Percentiles rank a stretch among this genome's conserved stretches.
Conservation (phyloP, 176 grass and related monocot species). For the Carex kokanica region DNA sequence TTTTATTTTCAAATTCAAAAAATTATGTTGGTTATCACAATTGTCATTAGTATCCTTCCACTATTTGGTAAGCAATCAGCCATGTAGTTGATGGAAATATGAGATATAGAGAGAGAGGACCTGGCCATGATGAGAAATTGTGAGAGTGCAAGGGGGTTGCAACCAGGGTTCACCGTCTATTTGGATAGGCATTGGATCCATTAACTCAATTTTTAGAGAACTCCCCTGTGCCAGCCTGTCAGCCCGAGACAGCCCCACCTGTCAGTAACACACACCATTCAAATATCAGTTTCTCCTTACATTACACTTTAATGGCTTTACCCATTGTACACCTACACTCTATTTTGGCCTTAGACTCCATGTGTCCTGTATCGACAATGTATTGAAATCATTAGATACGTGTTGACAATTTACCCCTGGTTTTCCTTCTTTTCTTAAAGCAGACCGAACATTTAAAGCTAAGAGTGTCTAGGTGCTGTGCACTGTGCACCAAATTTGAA, state of each 20-base stretch:
- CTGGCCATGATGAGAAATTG: constrained; percentile 76
- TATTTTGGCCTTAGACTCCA: not conserved
- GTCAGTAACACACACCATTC: constrained; percentile 15
- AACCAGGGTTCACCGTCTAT: constrained; percentile 89
- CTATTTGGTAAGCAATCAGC: not conserved
- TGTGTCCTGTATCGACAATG: not conserved
- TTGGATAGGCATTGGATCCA: constrained; percentile 68
- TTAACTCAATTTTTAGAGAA: constrained; percentile 60
- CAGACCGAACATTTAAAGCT: not conserved
- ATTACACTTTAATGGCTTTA: not conserved
- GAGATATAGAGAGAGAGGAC: constrained; percentile 25
- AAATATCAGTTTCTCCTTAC: not conserved
- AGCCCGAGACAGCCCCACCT: constrained; percentile 81
- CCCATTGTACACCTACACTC: not conserved
- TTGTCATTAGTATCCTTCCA: not conserved
- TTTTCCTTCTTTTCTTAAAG: not conserved
- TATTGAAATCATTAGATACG: not conserved
- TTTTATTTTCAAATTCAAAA: not conserved
- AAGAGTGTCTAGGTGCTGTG: not conserved
- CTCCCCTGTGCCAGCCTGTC: constrained; percentile 70
- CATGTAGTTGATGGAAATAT: not conserved
- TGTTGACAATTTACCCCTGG: not conserved
- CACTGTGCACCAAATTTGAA: constrained; percentile 7
- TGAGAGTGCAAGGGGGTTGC: constrained; percentile 65
- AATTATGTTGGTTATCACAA: not conserved